These are phyloP conservation scores for Rhododendron griersonianum DNA, from an alignment of 148 eudicot species.

Conservation along the genomic window DNA sequence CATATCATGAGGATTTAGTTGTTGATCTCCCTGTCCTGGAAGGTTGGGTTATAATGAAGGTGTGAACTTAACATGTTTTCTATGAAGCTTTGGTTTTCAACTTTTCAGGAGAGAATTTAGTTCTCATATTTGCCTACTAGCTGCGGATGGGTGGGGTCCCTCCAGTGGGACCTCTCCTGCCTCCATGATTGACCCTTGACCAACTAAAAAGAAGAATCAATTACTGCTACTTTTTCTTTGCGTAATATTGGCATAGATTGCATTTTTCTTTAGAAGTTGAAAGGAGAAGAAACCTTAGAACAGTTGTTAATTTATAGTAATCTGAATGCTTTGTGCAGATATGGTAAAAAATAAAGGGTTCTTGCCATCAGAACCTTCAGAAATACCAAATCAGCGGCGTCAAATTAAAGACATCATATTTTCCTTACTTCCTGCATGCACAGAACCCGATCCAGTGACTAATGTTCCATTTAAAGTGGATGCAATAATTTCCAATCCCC, in stretches of 20 bases:
- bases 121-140: not conserved
- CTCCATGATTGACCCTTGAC: not conserved
- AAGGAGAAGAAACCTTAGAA: not conserved
- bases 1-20: not conserved
- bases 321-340: constrained; percentile 38
- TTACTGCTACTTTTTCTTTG: not conserved
- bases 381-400: constrained; percentile 64
- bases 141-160: not conserved
- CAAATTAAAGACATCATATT: constrained; percentile 69
- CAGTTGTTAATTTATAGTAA: not conserved
- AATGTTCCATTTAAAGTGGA: constrained; percentile 52
- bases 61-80: not conserved
- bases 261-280: not conserved
- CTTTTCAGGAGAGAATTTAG: not conserved
- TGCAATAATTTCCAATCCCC: constrained; percentile 90
- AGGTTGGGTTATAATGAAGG: not conserved
- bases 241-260: not conserved
- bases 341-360: constrained; percentile 94
- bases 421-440: constrained; percentile 74
- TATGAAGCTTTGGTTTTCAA: not conserved
- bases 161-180: not conserved
- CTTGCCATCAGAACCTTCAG: constrained; percentile 82
- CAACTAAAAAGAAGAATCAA: not conserved
- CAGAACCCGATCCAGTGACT: constrained; percentile 50
- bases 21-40: not conserved